Conservation (phyloP, 129 eudicot species). For the Arctium lappa region DNA sequence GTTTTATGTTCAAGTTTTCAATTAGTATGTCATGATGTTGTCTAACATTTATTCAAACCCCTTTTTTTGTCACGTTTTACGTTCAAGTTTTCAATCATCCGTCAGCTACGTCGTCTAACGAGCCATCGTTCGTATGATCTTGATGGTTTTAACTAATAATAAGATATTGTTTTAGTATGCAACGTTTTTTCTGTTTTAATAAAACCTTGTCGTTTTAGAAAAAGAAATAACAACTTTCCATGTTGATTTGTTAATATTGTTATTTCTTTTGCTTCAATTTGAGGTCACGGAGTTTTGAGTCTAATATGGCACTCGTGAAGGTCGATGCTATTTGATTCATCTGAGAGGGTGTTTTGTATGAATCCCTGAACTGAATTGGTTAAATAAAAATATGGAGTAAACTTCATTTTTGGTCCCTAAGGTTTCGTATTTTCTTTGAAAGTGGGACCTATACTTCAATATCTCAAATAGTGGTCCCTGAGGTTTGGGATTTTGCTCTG, state of each 20-base stretch:
- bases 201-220: not conserved
- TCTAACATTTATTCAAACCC: too few species aligned
- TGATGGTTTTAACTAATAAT: not conserved
- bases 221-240: not conserved
- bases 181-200: not conserved
- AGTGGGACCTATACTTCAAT: too few species aligned
- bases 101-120: too few species aligned
- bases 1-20: not conserved
- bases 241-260: not conserved
- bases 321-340: too few species aligned
- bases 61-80: too few species aligned
- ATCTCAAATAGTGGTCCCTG: too few species aligned
- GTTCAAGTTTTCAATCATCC: not conserved
- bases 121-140: not conserved
- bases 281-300: not conserved
- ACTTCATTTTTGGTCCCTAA: too few species aligned
- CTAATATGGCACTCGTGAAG: not conserved
- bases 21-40: not conserved
- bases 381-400: too few species aligned
- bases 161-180: not conserved
- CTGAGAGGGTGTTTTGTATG: not conserved
- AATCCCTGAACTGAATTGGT: not conserved
- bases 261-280: not conserved
- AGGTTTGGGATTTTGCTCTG: too few species aligned
- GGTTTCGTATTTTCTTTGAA: too few species aligned